Percentiles rank a stretch among this genome's conserved stretches.
phyloP scores from a whole-genome alignment of 257 asterid species.

The Nyctanthes arbortristis region DNA sequence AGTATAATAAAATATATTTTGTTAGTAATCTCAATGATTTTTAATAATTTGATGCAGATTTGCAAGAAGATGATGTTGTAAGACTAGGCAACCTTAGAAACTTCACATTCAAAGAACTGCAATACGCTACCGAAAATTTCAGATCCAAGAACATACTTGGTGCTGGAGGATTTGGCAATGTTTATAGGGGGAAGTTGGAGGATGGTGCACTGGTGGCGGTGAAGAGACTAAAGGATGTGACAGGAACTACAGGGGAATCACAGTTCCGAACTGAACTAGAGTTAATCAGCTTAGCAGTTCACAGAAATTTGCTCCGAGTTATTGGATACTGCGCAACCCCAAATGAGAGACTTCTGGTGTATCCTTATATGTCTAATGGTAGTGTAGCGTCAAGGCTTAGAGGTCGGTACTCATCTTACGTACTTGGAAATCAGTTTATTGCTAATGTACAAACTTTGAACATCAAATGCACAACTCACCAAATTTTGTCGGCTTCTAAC shows the following conservation, averaged over 20 bases:
- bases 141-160: constrained; percentile 88
- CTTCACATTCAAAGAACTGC: constrained; percentile 89
- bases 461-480: too few relatives aligned
- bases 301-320: constrained; percentile 75
- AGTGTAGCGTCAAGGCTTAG: constrained; percentile 86
- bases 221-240: constrained; percentile 74
- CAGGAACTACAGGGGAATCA: constrained; percentile 77
- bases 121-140: constrained; percentile 72
- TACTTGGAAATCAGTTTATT: too few relatives aligned
- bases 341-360: constrained; percentile 75
- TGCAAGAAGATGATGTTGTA: constrained; percentile 69
- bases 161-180: constrained; percentile 94
- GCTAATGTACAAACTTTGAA: too few relatives aligned
- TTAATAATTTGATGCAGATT: constrained; percentile 38
- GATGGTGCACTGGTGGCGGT: constrained; percentile 74
- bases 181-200: constrained; percentile 67
- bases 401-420: constrained; percentile 40
- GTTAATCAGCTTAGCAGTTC: constrained; percentile 90
- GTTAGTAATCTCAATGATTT: too few relatives aligned
- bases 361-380: constrained; percentile 94
- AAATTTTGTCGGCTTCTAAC: too few relatives aligned
- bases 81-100: constrained; percentile 68
- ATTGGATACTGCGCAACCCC: constrained; percentile 78
- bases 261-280: constrained; percentile 85
- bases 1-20: neutral